These are phyloP conservation scores for Pseudopithomyces maydicus DNA, from an alignment of 2,329 filamentous ascomycete species.

Conservation along the genomic window DNA sequence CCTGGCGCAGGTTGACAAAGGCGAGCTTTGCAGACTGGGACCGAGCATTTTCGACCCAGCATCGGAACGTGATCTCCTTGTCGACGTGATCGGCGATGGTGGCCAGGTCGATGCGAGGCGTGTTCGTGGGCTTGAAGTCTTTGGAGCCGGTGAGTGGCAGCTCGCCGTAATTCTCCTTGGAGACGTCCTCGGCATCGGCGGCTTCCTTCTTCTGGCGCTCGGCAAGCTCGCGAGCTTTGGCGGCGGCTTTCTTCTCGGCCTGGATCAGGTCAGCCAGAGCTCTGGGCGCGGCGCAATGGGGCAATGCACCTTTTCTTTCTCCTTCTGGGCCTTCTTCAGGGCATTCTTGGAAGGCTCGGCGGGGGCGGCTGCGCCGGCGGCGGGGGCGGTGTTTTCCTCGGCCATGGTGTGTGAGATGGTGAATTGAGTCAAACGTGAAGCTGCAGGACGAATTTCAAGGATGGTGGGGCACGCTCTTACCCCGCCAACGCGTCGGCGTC, in stretches of 20 bases:
- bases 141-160: slow-evolving; percentile 63
- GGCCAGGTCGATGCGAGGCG: slow-evolving; percentile 64
- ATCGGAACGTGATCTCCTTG: slow-evolving; percentile 70
- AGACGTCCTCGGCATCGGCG: slow-evolving; percentile 68
- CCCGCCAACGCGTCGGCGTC: slow-evolving; percentile 6
- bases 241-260: slow-evolving; percentile 49
- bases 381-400: slow-evolving; percentile 13
- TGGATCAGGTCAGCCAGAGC: slow-evolving; percentile 11
- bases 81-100: slow-evolving; percentile 39
- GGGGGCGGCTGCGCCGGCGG: slow-evolving; percentile 21
- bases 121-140: slow-evolving; percentile 56
- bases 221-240: slow-evolving; percentile 57
- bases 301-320: slow-evolving; percentile 44
- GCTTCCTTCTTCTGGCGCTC: slow-evolving; percentile 60
- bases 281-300: not conserved
- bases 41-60: slow-evolving; percentile 84
- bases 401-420: not conserved
- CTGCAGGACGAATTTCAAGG: slow-evolving; percentile 1
- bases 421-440: slow-evolving; percentile 1
- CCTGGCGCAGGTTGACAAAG: slow-evolving; percentile 83
- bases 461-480: slow-evolving; percentile 3
- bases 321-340: slow-evolving; percentile 49
- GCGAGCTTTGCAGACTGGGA: slow-evolving; percentile 90
- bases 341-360: slow-evolving; percentile 47
- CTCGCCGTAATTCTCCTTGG: slow-evolving; percentile 80